These are phyloP conservation scores for Hebeloma cylindrosporum DNA, from an alignment of 768 basidiomycete genomes.

Conservation along the genomic window DNA sequence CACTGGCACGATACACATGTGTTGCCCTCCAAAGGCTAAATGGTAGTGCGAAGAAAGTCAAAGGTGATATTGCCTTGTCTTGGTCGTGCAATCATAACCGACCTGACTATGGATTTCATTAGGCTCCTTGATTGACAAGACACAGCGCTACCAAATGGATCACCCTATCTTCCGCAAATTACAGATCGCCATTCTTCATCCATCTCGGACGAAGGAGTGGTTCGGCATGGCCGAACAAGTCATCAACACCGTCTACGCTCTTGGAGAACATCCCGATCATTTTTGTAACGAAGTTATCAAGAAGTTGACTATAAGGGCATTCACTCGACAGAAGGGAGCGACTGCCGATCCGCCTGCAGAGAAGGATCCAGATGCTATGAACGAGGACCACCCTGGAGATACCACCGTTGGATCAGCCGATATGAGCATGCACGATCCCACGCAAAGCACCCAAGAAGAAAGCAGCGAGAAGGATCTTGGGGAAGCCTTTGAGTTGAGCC, in stretches of 20 bases:
- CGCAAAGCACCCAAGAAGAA: slow-evolving; percentile 25
- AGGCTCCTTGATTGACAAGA: slow-evolving; percentile 90
- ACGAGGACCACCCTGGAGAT: slow-evolving; percentile 49
- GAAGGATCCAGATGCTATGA: slow-evolving; percentile 44
- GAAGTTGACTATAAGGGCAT: slow-evolving; percentile 74
- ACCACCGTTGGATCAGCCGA: slow-evolving; percentile 27
- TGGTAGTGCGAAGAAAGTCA: slow-evolving; percentile 95
- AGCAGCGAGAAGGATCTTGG: slow-evolving; percentile 54
- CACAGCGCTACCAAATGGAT: slow-evolving; percentile 83
- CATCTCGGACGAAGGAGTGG: slow-evolving; percentile 89
- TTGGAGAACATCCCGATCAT: slow-evolving; percentile 90
- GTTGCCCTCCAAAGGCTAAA: slow-evolving; percentile 89
- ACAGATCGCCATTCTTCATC: slow-evolving; percentile 75
- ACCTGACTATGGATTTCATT: slow-evolving; percentile 5
- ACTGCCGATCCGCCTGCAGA: slow-evolving; percentile 11
- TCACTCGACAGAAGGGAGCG: slow-evolving; percentile 39
- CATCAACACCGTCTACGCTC: slow-evolving; percentile 92
- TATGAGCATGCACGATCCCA: slow-evolving; percentile 28
- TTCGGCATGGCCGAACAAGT: slow-evolving; percentile 96
- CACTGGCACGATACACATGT: slow-evolving; percentile 90
- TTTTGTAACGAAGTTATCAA: slow-evolving; percentile 82
- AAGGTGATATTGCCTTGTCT: slow-evolving; percentile 50
- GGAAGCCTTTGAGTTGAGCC: slow-evolving; percentile 86
- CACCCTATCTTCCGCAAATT: slow-evolving; percentile 83
- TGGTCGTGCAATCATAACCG: background rate